A percentile compares a stretch with the other conserved stretches of the same genome.
Evolutionary conservation across 805 yeast genomes (phyloP).

Genomic region (Pichia paraexigua): DNA sequence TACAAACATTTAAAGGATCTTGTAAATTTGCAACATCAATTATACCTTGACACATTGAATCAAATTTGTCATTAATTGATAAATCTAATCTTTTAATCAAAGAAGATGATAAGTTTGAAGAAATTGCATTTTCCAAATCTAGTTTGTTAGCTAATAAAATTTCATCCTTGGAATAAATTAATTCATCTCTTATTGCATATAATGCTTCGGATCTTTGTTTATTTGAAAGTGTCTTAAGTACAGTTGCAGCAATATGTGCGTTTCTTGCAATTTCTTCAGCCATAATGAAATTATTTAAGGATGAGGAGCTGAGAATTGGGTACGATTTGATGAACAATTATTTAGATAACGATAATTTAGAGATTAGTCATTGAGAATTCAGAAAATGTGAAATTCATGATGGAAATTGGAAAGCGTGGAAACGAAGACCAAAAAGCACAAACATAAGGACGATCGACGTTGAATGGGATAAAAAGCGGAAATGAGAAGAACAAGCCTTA

Average conservation of each 20-base stretch:
- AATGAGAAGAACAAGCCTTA: too few species aligned
- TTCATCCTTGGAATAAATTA: constrained; percentile 47
- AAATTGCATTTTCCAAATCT: constrained; percentile 66
- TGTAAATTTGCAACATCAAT: constrained; percentile 81
- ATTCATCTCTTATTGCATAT: constrained; percentile 60
- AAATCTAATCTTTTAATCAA: constrained; percentile 80
- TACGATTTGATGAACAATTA: too few species aligned
- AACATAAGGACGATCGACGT: too few species aligned
- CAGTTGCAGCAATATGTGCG: constrained; percentile 79
- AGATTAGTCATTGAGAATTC: too few species aligned
- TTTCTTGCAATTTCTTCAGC: constrained; percentile 73
- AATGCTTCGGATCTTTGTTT: constrained; percentile 69
- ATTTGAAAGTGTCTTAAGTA: constrained; percentile 68
- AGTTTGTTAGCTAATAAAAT: constrained; percentile 65
- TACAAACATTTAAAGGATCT: constrained; percentile 89
- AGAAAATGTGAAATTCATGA: too few species aligned
- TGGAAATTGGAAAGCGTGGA: too few species aligned
- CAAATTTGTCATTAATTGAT: constrained; percentile 75
- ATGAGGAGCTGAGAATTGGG: not conserved
- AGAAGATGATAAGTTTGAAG: constrained; percentile 56
- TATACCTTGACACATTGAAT: constrained; percentile 90
- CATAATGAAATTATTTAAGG: constrained; percentile 21
- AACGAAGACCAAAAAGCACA: too few species aligned
- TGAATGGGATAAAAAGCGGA: too few species aligned
- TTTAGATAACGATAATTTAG: too few species aligned